Evolutionary conservation across 805 yeast genomes (phyloP), one percentile per base, ranked within the genome.

Genomic region (Alloascoidea hylecoeti): DNA sequence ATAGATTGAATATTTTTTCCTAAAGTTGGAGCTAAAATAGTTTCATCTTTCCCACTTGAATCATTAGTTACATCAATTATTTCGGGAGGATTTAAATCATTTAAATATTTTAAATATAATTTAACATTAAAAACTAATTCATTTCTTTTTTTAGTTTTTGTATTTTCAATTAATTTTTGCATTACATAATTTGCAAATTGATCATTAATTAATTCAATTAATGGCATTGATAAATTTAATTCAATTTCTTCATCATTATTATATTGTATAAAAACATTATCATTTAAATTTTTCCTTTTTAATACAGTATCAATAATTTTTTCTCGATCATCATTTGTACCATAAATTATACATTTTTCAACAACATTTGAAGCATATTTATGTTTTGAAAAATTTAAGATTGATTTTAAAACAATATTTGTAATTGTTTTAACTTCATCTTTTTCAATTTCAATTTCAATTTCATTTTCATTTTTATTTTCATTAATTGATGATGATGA

Each of bases 351-450:
- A 49, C 95, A 83, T 55, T 84, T 86, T 57, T 92, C 99, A 46
- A 92, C 95, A 18, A 94, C 99, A 56, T 92, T 92, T 0, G 96
- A 85, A 2, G 98, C 97, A 64, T 86, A 92, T 59, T 92, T 92
- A 63, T 92, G 98, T 51, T 84, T 80, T n/a, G 96, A 83, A 42
- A 86, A 79, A 38, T 71, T 75, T 19, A 92, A 83, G 36, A 84
- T 77, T 15, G 75, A 70, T 17, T 77, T 77, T 19, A 75, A 57
- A 6, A 89, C 94, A 35, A 80, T 73, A 34, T 68, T 64, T 35
- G 85, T 65, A 37, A 92, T 78, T 36, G 55, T 62, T 40, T 65
- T 70, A 14, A 78, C 70, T 49, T 81, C 86, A 17, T 61, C 65
- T 14, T 57, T n/a, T n/a, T n/a, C n/a, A 36, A 55, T 62, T 40